phyloP scores from a whole-genome alignment of 805 yeast species.

The Barnettozyma pratensis region DNA sequence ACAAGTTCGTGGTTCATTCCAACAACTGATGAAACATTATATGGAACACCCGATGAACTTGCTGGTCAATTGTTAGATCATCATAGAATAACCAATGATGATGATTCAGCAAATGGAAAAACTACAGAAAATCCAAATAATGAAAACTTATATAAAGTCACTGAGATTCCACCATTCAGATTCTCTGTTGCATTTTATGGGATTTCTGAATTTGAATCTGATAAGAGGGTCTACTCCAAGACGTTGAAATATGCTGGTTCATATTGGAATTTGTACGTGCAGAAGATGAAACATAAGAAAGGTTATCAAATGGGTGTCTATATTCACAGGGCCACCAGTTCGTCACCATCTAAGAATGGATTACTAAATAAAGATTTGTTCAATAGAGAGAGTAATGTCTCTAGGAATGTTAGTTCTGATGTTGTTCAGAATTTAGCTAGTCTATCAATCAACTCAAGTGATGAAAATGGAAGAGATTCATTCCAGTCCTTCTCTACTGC shows the following conservation, averaged over 20 bases:
- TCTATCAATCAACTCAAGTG: constrained; percentile 6
- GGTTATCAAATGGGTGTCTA: constrained; percentile 52
- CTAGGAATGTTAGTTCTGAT: constrained; percentile 4
- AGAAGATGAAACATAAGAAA: constrained; percentile 38
- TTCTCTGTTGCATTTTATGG: constrained; percentile 48
- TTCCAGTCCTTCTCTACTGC: constrained; percentile 19
- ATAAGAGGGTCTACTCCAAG: constrained; percentile 44
- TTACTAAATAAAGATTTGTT: constrained; percentile 35
- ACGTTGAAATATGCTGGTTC: constrained; percentile 60
- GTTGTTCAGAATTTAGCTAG: constrained; percentile 8
- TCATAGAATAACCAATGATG: constrained; percentile 11
- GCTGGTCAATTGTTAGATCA: constrained; percentile 25
- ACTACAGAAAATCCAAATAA: constrained; percentile 15
- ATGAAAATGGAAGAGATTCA: constrained; percentile 4
- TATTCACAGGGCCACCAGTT: constrained; percentile 42
- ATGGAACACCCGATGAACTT: constrained; percentile 38
- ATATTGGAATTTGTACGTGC: constrained; percentile 52
- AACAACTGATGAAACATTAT: constrained; percentile 41
- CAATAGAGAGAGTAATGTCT: background rate
- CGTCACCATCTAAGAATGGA: constrained; percentile 35
- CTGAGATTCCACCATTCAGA: constrained; percentile 48
- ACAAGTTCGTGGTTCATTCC: constrained; percentile 37
- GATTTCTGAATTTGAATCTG: constrained; percentile 39
- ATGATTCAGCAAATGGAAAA: constrained; percentile 15
- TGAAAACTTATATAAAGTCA: constrained; percentile 27